These are phyloP conservation scores for Chenopodium suecicum DNA, from an alignment of 148 eudicot genomes.

Conservation along the genomic window DNA sequence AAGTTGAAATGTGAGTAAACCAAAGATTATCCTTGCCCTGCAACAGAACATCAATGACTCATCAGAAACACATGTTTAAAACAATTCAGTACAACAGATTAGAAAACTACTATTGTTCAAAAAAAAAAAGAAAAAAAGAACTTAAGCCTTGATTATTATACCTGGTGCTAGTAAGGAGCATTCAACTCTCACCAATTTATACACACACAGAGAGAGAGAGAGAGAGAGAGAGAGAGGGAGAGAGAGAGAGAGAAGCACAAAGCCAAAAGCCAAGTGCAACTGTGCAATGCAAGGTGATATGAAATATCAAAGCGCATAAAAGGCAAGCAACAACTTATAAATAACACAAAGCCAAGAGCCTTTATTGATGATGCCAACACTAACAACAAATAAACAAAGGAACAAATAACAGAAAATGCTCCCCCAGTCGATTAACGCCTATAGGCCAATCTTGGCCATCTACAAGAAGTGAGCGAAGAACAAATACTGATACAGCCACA, in stretches of 20 bases:
- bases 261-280: background rate
- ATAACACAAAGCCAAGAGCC: too few relatives aligned
- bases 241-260: background rate
- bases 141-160: background rate
- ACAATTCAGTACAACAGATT: background rate
- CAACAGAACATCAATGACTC: background rate
- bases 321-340: background rate
- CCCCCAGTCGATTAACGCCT: too few relatives aligned
- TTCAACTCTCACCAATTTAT: background rate
- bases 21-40: constrained; percentile 13
- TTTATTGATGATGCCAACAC: too few relatives aligned
- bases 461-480: too few relatives aligned
- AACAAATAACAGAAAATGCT: too few relatives aligned
- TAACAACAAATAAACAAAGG: too few relatives aligned
- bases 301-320: background rate
- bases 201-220: background rate
- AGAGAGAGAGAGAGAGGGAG: background rate
- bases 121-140: too few relatives aligned
- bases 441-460: too few relatives aligned
- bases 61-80: background rate
- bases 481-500: too few relatives aligned
- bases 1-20: background rate
- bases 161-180: background rate
- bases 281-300: background rate
- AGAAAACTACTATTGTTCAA: background rate